A percentile compares a stretch with the other conserved stretches of the same genome.
Evolutionary conservation across 495 filamentous ascomycete genomes (phyloP).

Genomic region (Glarea lozoyensis): DNA sequence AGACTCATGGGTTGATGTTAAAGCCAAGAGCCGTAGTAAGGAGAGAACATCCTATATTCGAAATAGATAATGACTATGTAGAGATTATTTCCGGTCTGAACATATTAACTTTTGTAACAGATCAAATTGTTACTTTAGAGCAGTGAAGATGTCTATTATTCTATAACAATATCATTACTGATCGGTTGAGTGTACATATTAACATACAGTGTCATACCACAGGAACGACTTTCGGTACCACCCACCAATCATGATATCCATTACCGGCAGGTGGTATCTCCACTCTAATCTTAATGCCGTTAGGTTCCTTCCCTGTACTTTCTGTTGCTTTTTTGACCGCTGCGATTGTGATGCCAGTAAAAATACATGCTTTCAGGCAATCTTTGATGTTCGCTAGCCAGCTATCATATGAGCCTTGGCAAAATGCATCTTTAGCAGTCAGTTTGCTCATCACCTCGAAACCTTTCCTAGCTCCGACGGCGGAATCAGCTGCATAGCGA

Average conservation of each 20-base stretch:
- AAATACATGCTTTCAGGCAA: conserved; percentile 55
- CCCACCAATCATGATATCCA: conserved; percentile 69
- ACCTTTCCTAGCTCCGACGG: conserved; percentile 52
- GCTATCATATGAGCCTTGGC: conserved; percentile 40
- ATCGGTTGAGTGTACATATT: too few relatives aligned
- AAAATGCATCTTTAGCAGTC: conserved; percentile 34
- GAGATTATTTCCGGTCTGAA: too few relatives aligned
- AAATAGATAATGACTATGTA: too few relatives aligned
- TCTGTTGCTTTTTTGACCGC: conserved; percentile 39
- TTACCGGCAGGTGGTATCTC: conserved; percentile 46
- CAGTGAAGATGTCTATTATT: too few relatives aligned
- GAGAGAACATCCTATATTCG: too few relatives aligned
- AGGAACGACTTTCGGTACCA: conserved; percentile 52
- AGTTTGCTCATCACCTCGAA: conserved; percentile 52
- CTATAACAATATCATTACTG: too few relatives aligned
- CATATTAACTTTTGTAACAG: too few relatives aligned
- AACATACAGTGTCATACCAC: conserved; percentile 17
- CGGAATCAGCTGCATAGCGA: conserved; percentile 48
- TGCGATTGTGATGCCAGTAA: conserved; percentile 52
- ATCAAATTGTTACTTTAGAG: too few relatives aligned
- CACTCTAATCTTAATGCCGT: conserved; percentile 32
- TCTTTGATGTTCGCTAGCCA: conserved; percentile 52
- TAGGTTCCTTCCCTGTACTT: conserved; percentile 11
- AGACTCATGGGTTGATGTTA: too few relatives aligned
- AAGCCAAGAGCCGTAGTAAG: too few relatives aligned